Base-by-base conservation (phyloP, 1,284 basidiomycete species). In the Puccinia brachypodii region DNA sequence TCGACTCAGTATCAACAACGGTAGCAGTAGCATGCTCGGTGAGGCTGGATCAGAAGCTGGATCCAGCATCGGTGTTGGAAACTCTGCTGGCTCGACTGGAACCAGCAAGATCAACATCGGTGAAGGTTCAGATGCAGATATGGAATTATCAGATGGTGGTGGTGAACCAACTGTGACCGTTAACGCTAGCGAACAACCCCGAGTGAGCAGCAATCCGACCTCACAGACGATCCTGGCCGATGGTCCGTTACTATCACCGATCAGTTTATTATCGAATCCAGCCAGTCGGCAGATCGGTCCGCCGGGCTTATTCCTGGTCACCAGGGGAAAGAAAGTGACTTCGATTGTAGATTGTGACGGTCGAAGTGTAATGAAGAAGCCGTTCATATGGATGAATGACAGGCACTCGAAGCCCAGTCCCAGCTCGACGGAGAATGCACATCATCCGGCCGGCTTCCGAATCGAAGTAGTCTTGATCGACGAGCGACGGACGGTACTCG, bases 261-360 rank as follows among this genome's bases (percentile, higher is more conserved):
- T 93, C 81, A 94, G 93, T 25, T 88, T 95, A 3, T 88, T 95
- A n/a, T 86, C 91, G 19, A 93, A 94, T 84, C 91, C 93, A 2
- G 83, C 84, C 0, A 81, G 83, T 7, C 89, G 89, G 42, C 92
- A 93, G 85, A 94, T 92, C 84, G 93, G 93, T 0, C 93, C 93
- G 28, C 93, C 93, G 0, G 92, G 93, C 0, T 87, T 95, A 25
- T 95, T 95, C 87, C 94, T 91, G 86, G 94, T 93, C 28, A 92
- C 93, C 25, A 91, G 93, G 38, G 93, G 94, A 28, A 92, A 92
- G 0, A 92, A 93, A 84, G 92, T 92, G 83, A 94, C 93, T 0
- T 89, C 92, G 3, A 93, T 94, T 74, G 93, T 94, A 28, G 93
- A 94, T 84, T 90, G 91, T 33, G 90, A 93, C 31, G 93, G 93